phyloP scores from a whole-genome alignment of 1,284 basidiomycete species.

The Tilletia setariae region DNA sequence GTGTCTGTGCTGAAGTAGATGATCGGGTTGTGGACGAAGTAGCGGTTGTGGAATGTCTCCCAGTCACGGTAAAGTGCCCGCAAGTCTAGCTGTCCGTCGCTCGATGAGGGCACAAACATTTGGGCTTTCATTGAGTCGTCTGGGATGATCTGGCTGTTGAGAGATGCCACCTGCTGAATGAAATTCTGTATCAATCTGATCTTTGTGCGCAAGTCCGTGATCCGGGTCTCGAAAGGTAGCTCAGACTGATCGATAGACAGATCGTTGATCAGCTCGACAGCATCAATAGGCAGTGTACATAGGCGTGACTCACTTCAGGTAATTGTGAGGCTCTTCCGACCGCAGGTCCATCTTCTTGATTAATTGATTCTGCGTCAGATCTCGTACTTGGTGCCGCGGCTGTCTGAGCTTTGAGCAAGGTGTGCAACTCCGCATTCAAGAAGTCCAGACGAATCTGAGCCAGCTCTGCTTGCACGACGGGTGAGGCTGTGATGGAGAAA shows the following conservation, averaged over 20 bases:
- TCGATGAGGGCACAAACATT: neutral
- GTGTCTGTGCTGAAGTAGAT: conserved; percentile 75
- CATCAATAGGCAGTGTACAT: no score
- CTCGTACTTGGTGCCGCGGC: no score
- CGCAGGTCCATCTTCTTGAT: no score
- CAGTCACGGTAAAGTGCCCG: conserved; percentile 65
- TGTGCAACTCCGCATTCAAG: conserved; percentile 45
- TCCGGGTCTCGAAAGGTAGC: neutral
- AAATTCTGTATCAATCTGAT: conserved; percentile 64
- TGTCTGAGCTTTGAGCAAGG: conserved; percentile 19
- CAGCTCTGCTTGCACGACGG: conserved; percentile 68
- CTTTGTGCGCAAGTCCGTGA: conserved; percentile 37
- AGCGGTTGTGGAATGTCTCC: conserved; percentile 82
- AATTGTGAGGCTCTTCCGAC: no score
- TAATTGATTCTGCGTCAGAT: no score
- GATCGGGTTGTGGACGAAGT: conserved; percentile 82
- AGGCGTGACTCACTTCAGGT: no score
- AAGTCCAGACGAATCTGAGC: conserved; percentile 60
- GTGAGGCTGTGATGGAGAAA: conserved; percentile 60
- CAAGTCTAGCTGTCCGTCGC: conserved; percentile 20
- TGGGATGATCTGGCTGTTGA: conserved; percentile 50
- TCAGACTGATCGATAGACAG: neutral
- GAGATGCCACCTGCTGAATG: conserved; percentile 56
- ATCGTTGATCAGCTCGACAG: neutral
- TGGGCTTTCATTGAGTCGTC: conserved; percentile 18